These are phyloP conservation scores for Fistulifera pelliculosa DNA, from an alignment of 108 stramenopile species.

Conservation along the genomic window DNA sequence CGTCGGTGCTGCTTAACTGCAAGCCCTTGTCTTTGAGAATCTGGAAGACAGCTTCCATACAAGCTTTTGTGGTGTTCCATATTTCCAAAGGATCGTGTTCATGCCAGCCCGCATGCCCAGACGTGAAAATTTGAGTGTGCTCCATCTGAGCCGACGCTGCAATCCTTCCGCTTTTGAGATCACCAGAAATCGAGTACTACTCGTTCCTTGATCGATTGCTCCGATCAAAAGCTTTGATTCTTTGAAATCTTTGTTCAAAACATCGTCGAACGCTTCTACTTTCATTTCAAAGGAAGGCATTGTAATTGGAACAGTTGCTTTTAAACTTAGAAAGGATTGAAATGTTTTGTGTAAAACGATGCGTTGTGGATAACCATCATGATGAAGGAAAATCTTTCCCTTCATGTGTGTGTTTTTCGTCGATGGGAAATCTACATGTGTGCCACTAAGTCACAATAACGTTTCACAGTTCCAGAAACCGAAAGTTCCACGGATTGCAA, in stretches of 20 bases:
- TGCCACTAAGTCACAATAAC: too few relatives aligned
- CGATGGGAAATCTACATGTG: too few relatives aligned
- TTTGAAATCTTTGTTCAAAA: constrained; percentile 2
- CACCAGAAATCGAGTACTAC: constrained; percentile 84
- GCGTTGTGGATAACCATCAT: too few relatives aligned
- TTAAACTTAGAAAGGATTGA: background rate
- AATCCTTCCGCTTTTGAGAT: constrained; percentile 66
- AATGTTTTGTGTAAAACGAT: too few relatives aligned
- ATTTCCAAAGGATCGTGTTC: constrained; percentile 95
- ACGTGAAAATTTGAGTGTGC: constrained; percentile 81
- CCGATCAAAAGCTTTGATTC: constrained; percentile 38
- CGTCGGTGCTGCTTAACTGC: too few relatives aligned
- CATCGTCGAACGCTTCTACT: constrained; percentile 7
- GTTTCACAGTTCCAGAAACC: too few relatives aligned
- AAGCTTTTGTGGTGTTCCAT: constrained; percentile 39
- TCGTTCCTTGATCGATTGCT: constrained; percentile 97
- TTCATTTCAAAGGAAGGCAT: constrained; percentile 2
- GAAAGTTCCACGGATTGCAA: too few relatives aligned
- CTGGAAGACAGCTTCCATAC: constrained; percentile 35
- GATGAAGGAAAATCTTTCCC: too few relatives aligned
- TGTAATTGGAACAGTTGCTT: background rate
- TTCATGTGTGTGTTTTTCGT: too few relatives aligned
- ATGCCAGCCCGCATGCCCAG: constrained; percentile 69
- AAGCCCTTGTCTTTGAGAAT: constrained; percentile 20
- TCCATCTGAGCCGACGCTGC: constrained; percentile 84